Base-by-base conservation (phyloP, 2,329 filamentous ascomycete species). In the Chaetomium globosum region DNA sequence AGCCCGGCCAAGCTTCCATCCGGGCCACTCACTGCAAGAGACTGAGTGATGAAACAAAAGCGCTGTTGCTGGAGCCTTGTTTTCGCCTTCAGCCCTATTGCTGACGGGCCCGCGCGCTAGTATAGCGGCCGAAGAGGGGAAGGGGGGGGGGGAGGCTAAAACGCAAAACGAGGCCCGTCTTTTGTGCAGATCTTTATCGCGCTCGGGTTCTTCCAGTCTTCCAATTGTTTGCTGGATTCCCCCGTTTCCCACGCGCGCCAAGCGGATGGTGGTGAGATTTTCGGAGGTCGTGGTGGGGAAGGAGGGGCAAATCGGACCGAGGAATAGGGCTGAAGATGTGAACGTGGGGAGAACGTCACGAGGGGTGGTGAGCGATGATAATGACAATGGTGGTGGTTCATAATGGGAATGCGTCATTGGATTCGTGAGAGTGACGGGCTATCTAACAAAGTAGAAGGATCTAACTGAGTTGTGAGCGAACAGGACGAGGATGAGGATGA, bases 111-210 rank as follows among this genome's bases (percentile, higher is more conserved):
- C 51, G 55, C 46, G 36, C 48, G 9, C 33, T 36, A 36, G 33
- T 36, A 36, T 59, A 63, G 61, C 48, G 54, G 28, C 16, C 49
- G 49, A 43, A n/a, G 53, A 57, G 53, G 31, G 19, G 21, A 23
- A n/a, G 33, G 9, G 33, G 33, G 9, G 26, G 33, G 31, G 8
- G 31, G 33, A 9, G 33, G 33, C 7, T 9, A 36, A 36, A 36
- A 36, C 6, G 9, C 7, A 16, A 16, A 23, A 28, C 9, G 13
- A 21, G 19, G 53, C 33, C 33, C 56, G 65, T 65, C 60, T 61
- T 67, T 61, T 68, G 67, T 68, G n/a, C 67, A 68, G 67, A 68
- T 59, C 65, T 63, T 64, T 59, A 68, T 65, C 62, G 39, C 39
- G 39, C 16, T n/a, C 39, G 39, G 39, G 36, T 9, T 12, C 33